Base-by-base conservation (phyloP, 495 filamentous ascomycete genomes). In the Friedmanniomyces simplex region DNA sequence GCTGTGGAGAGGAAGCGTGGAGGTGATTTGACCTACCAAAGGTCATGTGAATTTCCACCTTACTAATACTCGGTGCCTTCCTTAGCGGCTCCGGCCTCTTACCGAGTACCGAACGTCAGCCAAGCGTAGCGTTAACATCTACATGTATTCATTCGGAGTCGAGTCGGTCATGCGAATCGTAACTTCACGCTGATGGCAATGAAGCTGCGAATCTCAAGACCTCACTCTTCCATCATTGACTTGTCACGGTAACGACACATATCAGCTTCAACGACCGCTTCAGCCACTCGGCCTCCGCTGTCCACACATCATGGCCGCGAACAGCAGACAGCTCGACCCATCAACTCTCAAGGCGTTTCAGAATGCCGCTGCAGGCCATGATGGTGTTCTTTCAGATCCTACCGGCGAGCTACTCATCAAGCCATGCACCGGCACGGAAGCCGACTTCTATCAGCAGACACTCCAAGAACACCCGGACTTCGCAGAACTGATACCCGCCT, bases 371-470 rank as follows among this genome's bases (percentile, higher is more conserved):
- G 93, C 93, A 54, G 93, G 93, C 74, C 93, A 98, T 72, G 91
- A 93, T 46, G 93, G 93, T 61, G 90, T 95, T 45, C 82, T 95
- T 60, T 90, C 85, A 67, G 89, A 95, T 65, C 73, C 77, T 52
- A 84, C 87, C 50, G 93, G 93, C 65, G 79, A 86, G 55, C 75
- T 96, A 18, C 84, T 99, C 67, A 88, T 96, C 69, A 99, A 99
- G 72, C 93, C 93, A 28, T 96, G 93, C 72, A 95, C 88, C 7
- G 70, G 79, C 42, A 79, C 82, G 56, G 93, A 99, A 73, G 82
- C 96, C 57, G 80, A 82, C 25, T 99, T 99, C 73, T 99, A 99
- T 79, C 84, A 96, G 71, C 81, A 84, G 25, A 82, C 83, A 39
- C 64, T 71, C 10, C 63, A 76, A 36, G 66, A 74, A 16, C 90